Base-by-base conservation (phyloP, 1,139 yeast genomes). In the Hansenula lynferdii region DNA sequence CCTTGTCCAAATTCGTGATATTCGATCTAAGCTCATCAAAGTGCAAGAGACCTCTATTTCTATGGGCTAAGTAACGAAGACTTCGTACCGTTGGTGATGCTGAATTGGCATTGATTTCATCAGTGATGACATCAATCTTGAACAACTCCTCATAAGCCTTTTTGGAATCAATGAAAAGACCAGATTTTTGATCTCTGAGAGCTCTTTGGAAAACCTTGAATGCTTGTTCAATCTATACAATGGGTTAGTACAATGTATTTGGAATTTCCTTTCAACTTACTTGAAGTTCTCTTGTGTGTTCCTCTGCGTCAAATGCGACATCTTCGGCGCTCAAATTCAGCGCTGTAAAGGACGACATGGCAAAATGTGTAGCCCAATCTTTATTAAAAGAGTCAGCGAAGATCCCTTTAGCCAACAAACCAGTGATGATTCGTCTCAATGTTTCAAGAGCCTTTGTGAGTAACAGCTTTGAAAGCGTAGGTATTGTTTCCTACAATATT, bases 201-300 rank as follows among this genome's bases (percentile, higher is more conserved):
- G 96, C 96, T 22, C 64, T 61, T 50, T 87, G 89, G 57, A 84
- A 87, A 14, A 80, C 62, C 49, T 78, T 77, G 58, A 84, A 82
- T 4, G 96, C 95, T 54, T 84, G 85, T 60, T 94, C 98, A 15
- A 92, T 80, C 67, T 87, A 78, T 28, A 75, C 30, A 8, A 20
- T 8, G 7, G 23, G 34, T 38, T 34, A 35, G 34, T 15, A 24
- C 9, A 16, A 14, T 11, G 5, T 5, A 6, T 22, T 15, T 6
- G 6, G 16, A 21, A 12, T n/a, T 35, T 14, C 20, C 18, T 8
- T 12, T 7, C 11, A 16, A 50, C 64, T 27, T 41, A 64, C 71
- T 56, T 70, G 82, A n/a, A 76, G 61, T 53, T 92, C 98, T 40
- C 96, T 65, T 1, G 97, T 84, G 53, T 89, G 95, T 48, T 87